A percentile compares a stretch with the other conserved stretches of the same genome.
These are phyloP conservation scores for Secale cereale DNA, from an alignment of 176 grass and related monocot genomes.

Conservation along the genomic window DNA sequence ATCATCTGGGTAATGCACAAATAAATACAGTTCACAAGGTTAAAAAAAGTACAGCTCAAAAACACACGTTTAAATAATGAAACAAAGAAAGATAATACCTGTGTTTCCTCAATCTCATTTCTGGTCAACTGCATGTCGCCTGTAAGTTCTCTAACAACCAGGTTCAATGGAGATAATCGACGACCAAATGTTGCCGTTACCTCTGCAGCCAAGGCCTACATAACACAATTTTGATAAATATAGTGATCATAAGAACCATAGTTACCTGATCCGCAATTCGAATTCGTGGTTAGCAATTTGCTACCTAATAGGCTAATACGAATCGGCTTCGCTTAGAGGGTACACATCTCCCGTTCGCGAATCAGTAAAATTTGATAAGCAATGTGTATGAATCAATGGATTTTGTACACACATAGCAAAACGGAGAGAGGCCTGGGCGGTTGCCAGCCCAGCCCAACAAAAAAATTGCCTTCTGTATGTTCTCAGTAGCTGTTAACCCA, in stretches of 20 bases:
- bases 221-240: slow-evolving; percentile 32
- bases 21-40: slow-evolving; percentile 22
- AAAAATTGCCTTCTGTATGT: background rate
- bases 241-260: background rate
- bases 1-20: slow-evolving; percentile 67
- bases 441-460: background rate
- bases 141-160: slow-evolving; percentile 86
- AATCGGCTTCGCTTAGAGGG: background rate
- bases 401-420: background rate
- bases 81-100: slow-evolving; percentile 41
- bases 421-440: background rate
- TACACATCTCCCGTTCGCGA: background rate
- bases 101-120: slow-evolving; percentile 92
- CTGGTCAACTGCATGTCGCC: slow-evolving; percentile 96
- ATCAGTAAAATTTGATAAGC: background rate
- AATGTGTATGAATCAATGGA: background rate
- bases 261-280: background rate
- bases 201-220: slow-evolving; percentile 92
- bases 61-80: slow-evolving; percentile 2
- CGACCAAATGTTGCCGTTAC: slow-evolving; percentile 86
- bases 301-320: background rate
- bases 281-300: background rate
- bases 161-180: slow-evolving; percentile 73
- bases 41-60: slow-evolving; percentile 12
- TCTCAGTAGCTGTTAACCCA: background rate